Evolutionary conservation across 2,329 filamentous ascomycete genomes (phyloP).

Genomic region (Anthostomella pinea): DNA sequence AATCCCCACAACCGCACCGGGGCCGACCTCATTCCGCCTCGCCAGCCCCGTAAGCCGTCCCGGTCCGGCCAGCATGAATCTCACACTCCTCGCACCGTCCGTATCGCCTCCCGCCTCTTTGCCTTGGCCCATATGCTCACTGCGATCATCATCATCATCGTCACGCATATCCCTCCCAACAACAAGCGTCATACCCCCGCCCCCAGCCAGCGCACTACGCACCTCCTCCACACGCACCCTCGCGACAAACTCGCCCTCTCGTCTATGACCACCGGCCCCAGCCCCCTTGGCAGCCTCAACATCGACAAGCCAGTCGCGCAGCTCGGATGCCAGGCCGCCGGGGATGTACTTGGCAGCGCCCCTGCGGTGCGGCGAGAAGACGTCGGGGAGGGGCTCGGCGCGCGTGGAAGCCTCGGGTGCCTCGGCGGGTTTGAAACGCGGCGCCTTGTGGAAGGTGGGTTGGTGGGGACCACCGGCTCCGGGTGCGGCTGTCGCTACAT

Average conservation of each 20-base stretch:
- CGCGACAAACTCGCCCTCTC: conserved; percentile 18
- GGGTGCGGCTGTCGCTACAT: too few relatives aligned
- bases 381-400: conserved; percentile 33
- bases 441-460: conserved; percentile 35
- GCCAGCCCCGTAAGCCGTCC: conserved; percentile 28
- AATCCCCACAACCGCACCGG: conserved; percentile 31
- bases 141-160: neutral
- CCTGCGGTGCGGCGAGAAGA: conserved; percentile 38
- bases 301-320: conserved; percentile 45
- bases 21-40: conserved; percentile 23
- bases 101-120: neutral
- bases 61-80: conserved; percentile 28
- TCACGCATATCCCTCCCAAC: conserved; percentile 11
- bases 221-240: conserved; percentile 26
- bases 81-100: conserved; percentile 3
- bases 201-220: conserved; percentile 9
- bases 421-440: conserved; percentile 37
- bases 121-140: neutral
- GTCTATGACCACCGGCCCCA: conserved; percentile 3
- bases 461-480: conserved; percentile 23
- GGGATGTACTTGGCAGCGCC: conserved; percentile 34
- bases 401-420: conserved; percentile 8
- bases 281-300: conserved; percentile 33
- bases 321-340: conserved; percentile 40
- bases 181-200: conserved; percentile 30